Conservation (phyloP, 176 grass and related monocot genomes). For the Avena sativa region DNA sequence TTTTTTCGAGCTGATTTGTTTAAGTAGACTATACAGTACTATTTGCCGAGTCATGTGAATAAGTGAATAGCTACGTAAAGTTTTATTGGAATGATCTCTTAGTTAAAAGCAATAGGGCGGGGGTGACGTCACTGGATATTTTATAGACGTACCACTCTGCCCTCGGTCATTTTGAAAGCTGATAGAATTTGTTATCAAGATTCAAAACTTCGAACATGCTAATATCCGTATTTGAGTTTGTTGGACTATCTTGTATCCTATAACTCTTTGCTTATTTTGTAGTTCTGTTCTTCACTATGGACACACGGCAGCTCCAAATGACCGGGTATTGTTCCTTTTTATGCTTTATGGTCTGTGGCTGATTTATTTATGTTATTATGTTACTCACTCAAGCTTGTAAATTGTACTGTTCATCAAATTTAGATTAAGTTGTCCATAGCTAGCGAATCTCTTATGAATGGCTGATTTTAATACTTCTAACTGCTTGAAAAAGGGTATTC, state of each 20-base stretch:
- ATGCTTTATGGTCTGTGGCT: slow-evolving; percentile 29
- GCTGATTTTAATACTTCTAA: slow-evolving; percentile 7
- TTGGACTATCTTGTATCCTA: slow-evolving; percentile 33
- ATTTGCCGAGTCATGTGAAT: slow-evolving; percentile 25
- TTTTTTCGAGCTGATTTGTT: neutral
- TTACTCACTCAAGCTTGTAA: slow-evolving; percentile 16
- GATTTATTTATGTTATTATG: slow-evolving; percentile 22
- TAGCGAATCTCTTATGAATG: slow-evolving; percentile 3
- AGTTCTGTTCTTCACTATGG: slow-evolving; percentile 99
- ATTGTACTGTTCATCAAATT: slow-evolving; percentile 13
- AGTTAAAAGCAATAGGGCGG: neutral
- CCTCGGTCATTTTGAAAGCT: neutral
- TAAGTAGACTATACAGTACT: neutral
- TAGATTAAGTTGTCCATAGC: neutral
- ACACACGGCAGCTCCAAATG: slow-evolving; percentile 92
- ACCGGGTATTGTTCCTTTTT: slow-evolving; percentile 61
- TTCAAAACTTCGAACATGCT: neutral
- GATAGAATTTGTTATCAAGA: slow-evolving; percentile 32
- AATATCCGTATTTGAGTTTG: slow-evolving; percentile 24
- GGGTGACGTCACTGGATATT: neutral
- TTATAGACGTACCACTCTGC: neutral
- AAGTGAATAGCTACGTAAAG: neutral
- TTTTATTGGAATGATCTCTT: neutral
- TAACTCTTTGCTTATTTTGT: slow-evolving; percentile 52
- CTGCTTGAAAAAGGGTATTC: slow-evolving; percentile 29